phyloP scores from a whole-genome alignment of 2,329 filamentous ascomycete genomes.

The Penicillium corylophilum region DNA sequence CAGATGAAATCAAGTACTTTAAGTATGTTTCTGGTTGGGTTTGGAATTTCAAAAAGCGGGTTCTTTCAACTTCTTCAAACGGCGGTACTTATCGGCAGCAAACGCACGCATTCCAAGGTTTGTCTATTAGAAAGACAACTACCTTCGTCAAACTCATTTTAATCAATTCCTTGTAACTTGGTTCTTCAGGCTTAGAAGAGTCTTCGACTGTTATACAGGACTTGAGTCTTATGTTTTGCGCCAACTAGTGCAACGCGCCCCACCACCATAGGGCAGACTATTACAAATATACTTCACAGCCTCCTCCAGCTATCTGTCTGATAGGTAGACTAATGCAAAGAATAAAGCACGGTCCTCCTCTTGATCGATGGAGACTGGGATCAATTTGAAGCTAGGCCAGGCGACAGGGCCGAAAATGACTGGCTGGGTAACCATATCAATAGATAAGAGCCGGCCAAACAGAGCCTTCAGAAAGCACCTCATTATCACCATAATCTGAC shows the following conservation, averaged over 20 bases:
- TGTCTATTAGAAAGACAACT: background rate
- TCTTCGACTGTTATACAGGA: background rate
- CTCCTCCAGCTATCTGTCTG: background rate
- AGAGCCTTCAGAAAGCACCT: background rate
- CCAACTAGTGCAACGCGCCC: background rate
- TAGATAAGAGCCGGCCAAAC: background rate
- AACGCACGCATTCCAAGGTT: background rate
- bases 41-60: background rate
- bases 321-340: conserved; percentile 8
- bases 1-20: background rate
- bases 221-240: background rate
- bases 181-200: background rate
- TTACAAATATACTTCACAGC: background rate
- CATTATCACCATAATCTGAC: background rate
- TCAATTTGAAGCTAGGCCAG: background rate
- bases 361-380: conserved; percentile 3
- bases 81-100: background rate
- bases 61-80: background rate
- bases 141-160: background rate
- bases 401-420: background rate
- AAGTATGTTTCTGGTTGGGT: background rate
- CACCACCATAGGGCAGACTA: background rate
- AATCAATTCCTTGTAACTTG: background rate
- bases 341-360: conserved; percentile 8
- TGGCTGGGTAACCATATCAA: background rate